Base-by-base conservation (phyloP, 2,329 filamentous ascomycete species). In the Trichoderma sp. region DNA sequence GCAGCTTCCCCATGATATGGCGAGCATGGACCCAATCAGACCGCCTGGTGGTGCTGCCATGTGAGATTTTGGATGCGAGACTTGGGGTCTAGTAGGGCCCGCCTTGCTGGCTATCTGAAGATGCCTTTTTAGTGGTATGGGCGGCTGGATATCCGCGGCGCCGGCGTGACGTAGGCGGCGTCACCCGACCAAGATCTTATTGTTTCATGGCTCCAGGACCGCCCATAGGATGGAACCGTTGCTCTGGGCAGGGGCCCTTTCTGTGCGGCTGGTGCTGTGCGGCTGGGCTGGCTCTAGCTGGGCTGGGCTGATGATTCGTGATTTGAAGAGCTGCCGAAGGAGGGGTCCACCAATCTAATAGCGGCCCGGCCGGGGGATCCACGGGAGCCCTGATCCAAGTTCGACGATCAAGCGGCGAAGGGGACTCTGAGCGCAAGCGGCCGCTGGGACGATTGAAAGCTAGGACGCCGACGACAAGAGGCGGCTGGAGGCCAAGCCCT, bases 21-120 rank as follows among this genome's bases (percentile, higher is more conserved):
- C 31, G 37, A 31, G 55, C n/a, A 40, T 37, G 29, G 29, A 59
- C 11, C 55, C 64, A 67, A 67, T 67, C 64, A 57, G 53, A 59
- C 64, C 64, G 16, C 55, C 37, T 59, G 55, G 55, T 21, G 29
- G 27, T 35, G 55, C 55, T 67, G 64, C 64, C 64, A 67, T 67
- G 64, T 67, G 64, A 59, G 64, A 67, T 67, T 67, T 67, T 67
- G 64, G 64, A 67, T 52, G 64, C 52, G 64, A 57, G 64, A 67
- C 58, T 52, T 67, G 55, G 64, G 64, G 64, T 52, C 55, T 66
- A 19, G 19, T 21, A 24, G 63, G 59, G 63, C 24, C 49, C 55
- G 16, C 40, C 58, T 24, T 66, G 14, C 40, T 49, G 31, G 55
- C 63, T 24, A 58, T 67, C 64, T 66, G 53, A 49, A 66, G 63